phyloP scores from a whole-genome alignment of 306 rosid species.

The Spatholobus suberectus region DNA sequence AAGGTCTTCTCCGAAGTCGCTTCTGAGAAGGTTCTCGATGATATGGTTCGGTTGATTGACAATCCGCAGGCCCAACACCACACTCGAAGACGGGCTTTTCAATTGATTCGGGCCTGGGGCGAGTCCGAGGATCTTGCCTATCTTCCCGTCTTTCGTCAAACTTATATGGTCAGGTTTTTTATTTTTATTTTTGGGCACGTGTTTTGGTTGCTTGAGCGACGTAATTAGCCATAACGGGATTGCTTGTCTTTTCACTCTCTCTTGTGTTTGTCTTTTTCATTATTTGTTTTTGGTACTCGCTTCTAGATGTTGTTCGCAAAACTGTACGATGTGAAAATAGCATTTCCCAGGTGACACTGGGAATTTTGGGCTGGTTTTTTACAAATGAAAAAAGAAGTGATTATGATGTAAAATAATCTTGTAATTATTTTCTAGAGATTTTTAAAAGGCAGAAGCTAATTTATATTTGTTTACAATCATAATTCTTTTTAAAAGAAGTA shows the following conservation, averaged over 20 bases:
- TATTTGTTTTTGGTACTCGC: not conserved
- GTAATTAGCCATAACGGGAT: no score
- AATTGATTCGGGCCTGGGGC: constrained; percentile 86
- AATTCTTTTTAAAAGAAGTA: no score
- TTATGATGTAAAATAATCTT: no score
- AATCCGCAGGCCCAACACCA: constrained; percentile 44
- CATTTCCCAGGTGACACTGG: constrained; percentile 11
- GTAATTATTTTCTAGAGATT: no score
- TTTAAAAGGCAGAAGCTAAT: no score
- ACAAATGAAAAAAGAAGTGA: no score
- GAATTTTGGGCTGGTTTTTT: no score
- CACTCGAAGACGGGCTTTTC: constrained; percentile 58
- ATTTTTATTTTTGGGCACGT: not conserved
- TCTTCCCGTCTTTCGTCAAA: constrained; percentile 81
- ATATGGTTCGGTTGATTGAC: constrained; percentile 64
- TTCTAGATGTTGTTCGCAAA: constrained; percentile 16
- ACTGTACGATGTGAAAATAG: constrained; percentile 8
- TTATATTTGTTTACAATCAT: no score
- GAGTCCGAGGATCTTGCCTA: constrained; percentile 78
- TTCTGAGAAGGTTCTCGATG: constrained; percentile 81
- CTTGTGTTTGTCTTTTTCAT: not conserved
- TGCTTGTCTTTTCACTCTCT: not conserved
- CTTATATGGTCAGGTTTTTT: constrained; percentile 60
- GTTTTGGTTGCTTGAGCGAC: no score
- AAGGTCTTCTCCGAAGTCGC: constrained; percentile 85